Evolutionary conservation across 164 flowering plant species (phyloP).

Genomic region (Taxillus chinensis): DNA sequence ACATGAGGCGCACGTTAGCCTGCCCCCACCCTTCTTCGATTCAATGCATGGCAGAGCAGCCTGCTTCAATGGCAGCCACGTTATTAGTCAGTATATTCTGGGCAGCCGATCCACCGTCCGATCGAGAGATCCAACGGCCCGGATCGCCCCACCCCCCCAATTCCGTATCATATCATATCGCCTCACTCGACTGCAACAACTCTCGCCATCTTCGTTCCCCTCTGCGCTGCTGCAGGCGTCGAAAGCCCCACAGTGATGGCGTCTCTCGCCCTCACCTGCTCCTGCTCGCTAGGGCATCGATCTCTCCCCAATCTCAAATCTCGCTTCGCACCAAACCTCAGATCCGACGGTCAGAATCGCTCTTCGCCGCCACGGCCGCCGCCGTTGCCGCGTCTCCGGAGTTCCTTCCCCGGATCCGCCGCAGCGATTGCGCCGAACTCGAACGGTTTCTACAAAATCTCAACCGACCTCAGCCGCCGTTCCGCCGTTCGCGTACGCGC

Average conservation of each 20-base stretch:
- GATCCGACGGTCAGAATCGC: neutral
- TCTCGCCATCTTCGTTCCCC: too few relatives aligned
- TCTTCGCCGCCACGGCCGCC: constrained; percentile 5
- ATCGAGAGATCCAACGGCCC: neutral
- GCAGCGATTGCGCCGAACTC: neutral
- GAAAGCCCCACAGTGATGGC: constrained; percentile 26
- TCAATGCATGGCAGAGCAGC: neutral
- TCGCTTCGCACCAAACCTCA: constrained; percentile 5
- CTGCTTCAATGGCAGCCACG: too few relatives aligned
- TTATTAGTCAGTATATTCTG: neutral
- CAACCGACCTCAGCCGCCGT: constrained; percentile 1
- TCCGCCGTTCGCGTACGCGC: constrained; percentile 8
- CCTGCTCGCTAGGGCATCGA: constrained; percentile 20
- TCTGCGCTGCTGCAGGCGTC: too few relatives aligned
- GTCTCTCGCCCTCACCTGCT: constrained; percentile 34
- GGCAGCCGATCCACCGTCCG: neutral
- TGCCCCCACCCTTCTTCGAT: neutral
- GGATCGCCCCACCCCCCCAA: neutral
- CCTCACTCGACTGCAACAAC: too few relatives aligned
- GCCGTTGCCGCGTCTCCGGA: neutral
- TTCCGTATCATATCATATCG: too few relatives aligned
- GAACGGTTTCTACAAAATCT: neutral
- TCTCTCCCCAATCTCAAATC: constrained; percentile 20
- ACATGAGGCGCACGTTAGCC: neutral
- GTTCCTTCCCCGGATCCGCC: neutral